A percentile compares a stretch with the other conserved stretches of the same genome.
These are phyloP conservation scores for Ceratorhiza oryzae-sativae DNA, from an alignment of 1,284 basidiomycete genomes.

Conservation along the genomic window DNA sequence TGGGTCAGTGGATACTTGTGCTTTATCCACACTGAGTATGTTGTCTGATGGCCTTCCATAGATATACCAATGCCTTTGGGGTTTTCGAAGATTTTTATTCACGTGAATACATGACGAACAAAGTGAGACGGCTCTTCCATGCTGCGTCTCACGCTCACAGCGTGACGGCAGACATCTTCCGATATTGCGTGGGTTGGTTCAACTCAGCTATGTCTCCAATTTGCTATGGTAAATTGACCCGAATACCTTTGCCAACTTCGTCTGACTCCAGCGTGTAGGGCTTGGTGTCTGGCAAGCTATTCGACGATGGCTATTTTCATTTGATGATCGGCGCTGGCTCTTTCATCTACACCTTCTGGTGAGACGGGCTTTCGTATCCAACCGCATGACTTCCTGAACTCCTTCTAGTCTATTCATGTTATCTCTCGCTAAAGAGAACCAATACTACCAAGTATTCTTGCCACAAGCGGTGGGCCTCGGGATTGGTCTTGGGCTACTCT, in stretches of 20 bases:
- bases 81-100: slow-evolving; percentile 35
- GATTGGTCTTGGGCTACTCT: slow-evolving; percentile 55
- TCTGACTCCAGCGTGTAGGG: not conserved
- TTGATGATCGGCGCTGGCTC: slow-evolving; percentile 19
- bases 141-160: not conserved
- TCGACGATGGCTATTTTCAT: slow-evolving; percentile 35
- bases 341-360: slow-evolving; percentile 22
- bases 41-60: not conserved
- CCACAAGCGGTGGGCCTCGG: slow-evolving; percentile 57
- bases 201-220: slow-evolving; percentile 34
- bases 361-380: not conserved
- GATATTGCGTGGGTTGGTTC: slow-evolving; percentile 35
- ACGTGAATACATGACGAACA: slow-evolving; percentile 31
- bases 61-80: slow-evolving; percentile 33
- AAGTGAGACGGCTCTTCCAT: not conserved
- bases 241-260: not conserved
- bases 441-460: slow-evolving; percentile 54
- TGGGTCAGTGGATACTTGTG: slow-evolving; percentile 2
- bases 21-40: not conserved
- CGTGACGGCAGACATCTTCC: slow-evolving; percentile 3
- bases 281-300: slow-evolving; percentile 26
- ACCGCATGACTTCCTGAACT: not conserved
- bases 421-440: slow-evolving; percentile 50
- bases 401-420: slow-evolving; percentile 50
- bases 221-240: slow-evolving; percentile 12